A percentile compares a stretch with the other conserved stretches of the same genome.
Evolutionary conservation across 2,329 filamentous ascomycete species (phyloP).

Genomic region (Huntiella savannae): DNA sequence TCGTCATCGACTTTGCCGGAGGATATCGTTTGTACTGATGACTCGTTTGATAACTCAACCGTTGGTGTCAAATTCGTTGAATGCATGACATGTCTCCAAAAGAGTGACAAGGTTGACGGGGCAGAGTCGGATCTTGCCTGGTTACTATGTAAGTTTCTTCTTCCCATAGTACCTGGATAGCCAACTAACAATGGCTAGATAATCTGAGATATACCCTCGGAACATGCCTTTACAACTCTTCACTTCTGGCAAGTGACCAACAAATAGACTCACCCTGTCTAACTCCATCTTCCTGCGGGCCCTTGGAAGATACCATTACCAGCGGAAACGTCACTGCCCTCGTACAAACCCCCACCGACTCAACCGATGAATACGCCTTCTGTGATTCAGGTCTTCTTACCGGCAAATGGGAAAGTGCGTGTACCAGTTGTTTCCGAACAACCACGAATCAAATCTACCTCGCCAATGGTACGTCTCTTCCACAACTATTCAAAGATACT

Average conservation of each 20-base stretch:
- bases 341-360: constrained; percentile 10
- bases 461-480: constrained; percentile 27
- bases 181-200: constrained; percentile 20
- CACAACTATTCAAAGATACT: constrained; percentile 1
- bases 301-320: constrained; percentile 22
- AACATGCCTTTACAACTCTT: constrained; percentile 25
- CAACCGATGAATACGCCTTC: constrained; percentile 20
- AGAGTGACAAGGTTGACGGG: constrained; percentile 23
- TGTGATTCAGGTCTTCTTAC: constrained; percentile 21
- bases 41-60: constrained; percentile 20
- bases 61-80: constrained; percentile 27
- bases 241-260: constrained; percentile 17
- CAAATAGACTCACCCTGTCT: constrained; percentile 24
- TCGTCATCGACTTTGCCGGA: constrained; percentile 24
- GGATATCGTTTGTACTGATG: constrained; percentile 29
- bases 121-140: constrained; percentile 24
- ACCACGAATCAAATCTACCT: constrained; percentile 24
- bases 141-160: constrained; percentile 26
- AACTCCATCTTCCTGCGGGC: constrained; percentile 22
- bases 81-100: constrained; percentile 28
- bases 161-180: not conserved
- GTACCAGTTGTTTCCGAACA: constrained; percentile 25
- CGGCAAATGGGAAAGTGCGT: constrained; percentile 18
- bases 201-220: constrained; percentile 30
- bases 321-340: constrained; percentile 16